Percentiles rank a stretch among this genome's conserved stretches.
phyloP scores from a whole-genome alignment of 2,329 filamentous ascomycete species.

The Helminthosporium solani region DNA sequence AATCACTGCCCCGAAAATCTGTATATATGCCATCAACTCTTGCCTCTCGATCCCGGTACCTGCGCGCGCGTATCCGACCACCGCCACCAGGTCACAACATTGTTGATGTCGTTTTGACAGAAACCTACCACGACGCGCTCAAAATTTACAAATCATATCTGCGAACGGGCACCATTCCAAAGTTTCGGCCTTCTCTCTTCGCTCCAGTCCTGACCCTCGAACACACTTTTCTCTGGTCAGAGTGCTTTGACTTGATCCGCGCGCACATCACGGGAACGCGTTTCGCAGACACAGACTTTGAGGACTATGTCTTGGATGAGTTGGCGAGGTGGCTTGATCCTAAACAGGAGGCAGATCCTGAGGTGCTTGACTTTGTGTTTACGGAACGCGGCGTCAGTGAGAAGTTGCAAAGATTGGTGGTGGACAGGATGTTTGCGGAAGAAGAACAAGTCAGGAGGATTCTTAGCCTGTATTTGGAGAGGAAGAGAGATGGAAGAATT shows the following conservation, averaged over 20 bases:
- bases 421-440: slow-evolving; percentile 7
- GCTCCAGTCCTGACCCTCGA: neutral
- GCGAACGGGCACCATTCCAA: neutral
- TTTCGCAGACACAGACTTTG: slow-evolving; percentile 8
- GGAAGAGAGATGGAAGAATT: neutral
- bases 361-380: slow-evolving; percentile 6
- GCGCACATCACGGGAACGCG: slow-evolving; percentile 18
- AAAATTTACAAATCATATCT: slow-evolving; percentile 17
- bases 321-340: slow-evolving; percentile 3
- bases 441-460: neutral
- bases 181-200: neutral
- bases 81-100: neutral
- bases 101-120: slow-evolving; percentile 3
- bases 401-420: slow-evolving; percentile 4
- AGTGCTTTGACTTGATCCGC: slow-evolving; percentile 16
- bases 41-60: slow-evolving; percentile 11
- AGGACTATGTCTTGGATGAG: slow-evolving; percentile 4
- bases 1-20: slow-evolving; percentile 7
- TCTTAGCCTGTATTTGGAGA: neutral
- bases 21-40: slow-evolving; percentile 4
- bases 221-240: slow-evolving; percentile 4
- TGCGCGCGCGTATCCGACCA: slow-evolving; percentile 6
- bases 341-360: neutral
- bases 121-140: slow-evolving; percentile 15
- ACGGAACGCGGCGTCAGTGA: neutral